Evolutionary conservation across 2,329 filamentous ascomycete species (phyloP).

Genomic region (Aspergillus sp.): DNA sequence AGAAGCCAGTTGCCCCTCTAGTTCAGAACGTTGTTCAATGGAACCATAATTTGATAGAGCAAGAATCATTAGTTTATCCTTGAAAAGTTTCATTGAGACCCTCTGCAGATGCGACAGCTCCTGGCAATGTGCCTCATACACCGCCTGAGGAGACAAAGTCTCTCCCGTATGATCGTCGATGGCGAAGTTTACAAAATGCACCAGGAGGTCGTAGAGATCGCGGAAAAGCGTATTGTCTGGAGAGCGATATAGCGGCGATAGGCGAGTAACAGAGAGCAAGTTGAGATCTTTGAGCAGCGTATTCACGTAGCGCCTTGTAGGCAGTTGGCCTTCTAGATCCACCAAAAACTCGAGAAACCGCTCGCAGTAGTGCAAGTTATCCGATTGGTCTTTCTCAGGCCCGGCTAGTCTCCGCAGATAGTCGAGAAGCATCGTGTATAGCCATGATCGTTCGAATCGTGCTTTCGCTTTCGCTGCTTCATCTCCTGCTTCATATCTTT

Average conservation of each 20-base stretch:
- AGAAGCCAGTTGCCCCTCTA: conserved; percentile 70
- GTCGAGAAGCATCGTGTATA: conserved; percentile 80
- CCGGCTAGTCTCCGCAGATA: conserved; percentile 74
- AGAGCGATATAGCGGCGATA: conserved; percentile 76
- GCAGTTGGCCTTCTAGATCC: conserved; percentile 88
- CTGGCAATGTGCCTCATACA: conserved; percentile 77
- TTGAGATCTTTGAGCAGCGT: conserved; percentile 83
- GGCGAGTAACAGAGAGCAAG: conserved; percentile 69
- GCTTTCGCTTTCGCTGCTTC: conserved; percentile 74
- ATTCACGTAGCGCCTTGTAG: conserved; percentile 91
- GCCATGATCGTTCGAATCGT: conserved; percentile 90
- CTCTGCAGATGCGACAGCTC: conserved; percentile 77
- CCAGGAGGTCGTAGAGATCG: conserved; percentile 76
- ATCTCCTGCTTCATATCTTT: conserved; percentile 85
- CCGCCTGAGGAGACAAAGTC: conserved; percentile 69
- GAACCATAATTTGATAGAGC: conserved; percentile 90
- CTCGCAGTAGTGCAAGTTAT: conserved; percentile 80
- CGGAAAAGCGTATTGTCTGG: conserved; percentile 74
- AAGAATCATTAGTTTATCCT: conserved; percentile 85
- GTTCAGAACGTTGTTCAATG: conserved; percentile 75
- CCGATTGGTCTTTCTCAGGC: conserved; percentile 41
- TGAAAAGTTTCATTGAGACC: conserved; percentile 76
- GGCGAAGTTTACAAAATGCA: conserved; percentile 83
- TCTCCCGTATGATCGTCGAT: conserved; percentile 87
- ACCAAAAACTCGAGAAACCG: conserved; percentile 88